Evolutionary conservation across 768 basidiomycete genomes (phyloP).

Genomic region (Rhizopogon sp.): DNA sequence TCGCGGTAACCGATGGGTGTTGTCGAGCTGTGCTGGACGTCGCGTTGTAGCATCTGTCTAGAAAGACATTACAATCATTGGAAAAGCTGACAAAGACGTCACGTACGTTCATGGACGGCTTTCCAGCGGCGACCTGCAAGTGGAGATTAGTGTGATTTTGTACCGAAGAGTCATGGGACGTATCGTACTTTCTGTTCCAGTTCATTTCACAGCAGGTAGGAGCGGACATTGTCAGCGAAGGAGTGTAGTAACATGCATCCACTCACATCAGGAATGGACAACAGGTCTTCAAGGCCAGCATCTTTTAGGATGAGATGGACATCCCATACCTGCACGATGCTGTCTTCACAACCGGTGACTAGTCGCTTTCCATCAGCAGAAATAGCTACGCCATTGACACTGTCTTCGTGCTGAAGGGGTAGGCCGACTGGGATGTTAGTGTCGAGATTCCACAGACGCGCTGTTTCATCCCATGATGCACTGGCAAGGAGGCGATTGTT

Average conservation of each 20-base stretch:
- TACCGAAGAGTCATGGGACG: not conserved
- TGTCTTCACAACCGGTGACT: not conserved
- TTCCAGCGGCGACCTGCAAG: not conserved
- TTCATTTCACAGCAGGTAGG: not conserved
- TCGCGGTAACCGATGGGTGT: not conserved
- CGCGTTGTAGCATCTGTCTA: not conserved
- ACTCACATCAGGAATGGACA: not conserved
- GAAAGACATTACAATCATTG: not conserved
- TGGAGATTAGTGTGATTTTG: not conserved
- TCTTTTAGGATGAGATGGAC: not conserved
- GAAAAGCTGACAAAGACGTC: not conserved
- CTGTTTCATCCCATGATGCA: not conserved
- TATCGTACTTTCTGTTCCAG: not conserved
- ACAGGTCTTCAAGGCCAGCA: not conserved
- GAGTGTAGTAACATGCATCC: too few relatives aligned
- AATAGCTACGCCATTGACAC: not conserved
- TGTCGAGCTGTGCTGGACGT: not conserved
- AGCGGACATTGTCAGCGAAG: not conserved
- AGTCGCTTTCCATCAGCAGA: not conserved
- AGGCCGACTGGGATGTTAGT: not conserved
- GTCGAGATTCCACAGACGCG: not conserved
- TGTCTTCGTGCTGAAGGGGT: not conserved
- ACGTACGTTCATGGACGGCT: not conserved
- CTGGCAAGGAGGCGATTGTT: not conserved
- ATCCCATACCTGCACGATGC: not conserved